Base-by-base conservation (phyloP, 208 protist species). In the Phytomonas serpens region DNA sequence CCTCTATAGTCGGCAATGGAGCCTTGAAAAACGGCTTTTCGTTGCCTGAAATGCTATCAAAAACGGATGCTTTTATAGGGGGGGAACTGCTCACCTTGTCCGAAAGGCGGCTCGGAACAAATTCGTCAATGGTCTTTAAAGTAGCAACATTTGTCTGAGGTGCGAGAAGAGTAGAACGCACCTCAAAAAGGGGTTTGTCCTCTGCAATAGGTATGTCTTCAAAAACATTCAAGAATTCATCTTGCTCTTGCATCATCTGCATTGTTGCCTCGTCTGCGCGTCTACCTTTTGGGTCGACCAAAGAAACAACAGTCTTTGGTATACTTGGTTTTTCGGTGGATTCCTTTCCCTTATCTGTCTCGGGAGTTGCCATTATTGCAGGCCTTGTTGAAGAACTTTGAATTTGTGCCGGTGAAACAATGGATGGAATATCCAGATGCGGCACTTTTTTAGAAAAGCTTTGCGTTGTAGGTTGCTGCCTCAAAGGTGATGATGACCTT, bases 401-500 rank as follows among this genome's bases (percentile, higher is more conserved):
- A 57, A 57, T 27, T 27, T 57, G 23, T 57, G 1, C 47, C 13
- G 19, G 19, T 7, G 47, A 57, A 57, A 27, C 57, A 61, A 73
- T 14, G 5, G 68, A 29, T 37, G 86, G 81, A 69, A 90, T 82
- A 62, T 89, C 79, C 57, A 94, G 87, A 2, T 92, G 70, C 0
- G 89, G 89, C 31, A 94, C 84, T 51, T 75, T 81, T 62, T 84
- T 84, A 0, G 82, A 80, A 63, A 87, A 81, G 30, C 51, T 71
- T 33, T 73, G 65, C 38, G n/a, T 11, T 23, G 79, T 14, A 2
- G 52, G 62, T 3, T 29, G 33, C 47, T 64, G 70, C 32, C 33
- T 67, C 36, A 62, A 70, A 4, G 81, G 66, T 29, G 75, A 51
- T 9, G 84, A 77, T 6, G 77, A 64, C 38, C 84, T 69, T 72